Conservation (phyloP, 2,329 filamentous ascomycete species). For the Trichoderma asperellum region DNA sequence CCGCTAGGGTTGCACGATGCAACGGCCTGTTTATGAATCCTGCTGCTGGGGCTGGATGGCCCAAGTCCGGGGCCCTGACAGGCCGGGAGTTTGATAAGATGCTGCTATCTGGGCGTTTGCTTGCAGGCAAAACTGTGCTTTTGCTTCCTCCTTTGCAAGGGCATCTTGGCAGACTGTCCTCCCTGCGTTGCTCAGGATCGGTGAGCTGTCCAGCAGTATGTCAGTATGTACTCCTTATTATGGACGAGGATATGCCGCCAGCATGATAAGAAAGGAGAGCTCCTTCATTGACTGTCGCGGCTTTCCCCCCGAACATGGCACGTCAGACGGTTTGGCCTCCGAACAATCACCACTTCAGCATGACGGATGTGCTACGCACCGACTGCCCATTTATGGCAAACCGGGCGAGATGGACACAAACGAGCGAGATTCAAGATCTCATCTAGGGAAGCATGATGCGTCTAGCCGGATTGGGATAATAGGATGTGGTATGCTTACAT, state of each 20-base stretch:
- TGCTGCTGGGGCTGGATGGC: neutral
- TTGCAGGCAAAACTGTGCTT: neutral
- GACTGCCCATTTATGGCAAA: neutral
- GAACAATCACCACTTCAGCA: neutral
- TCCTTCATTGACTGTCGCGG: neutral
- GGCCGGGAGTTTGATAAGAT: neutral
- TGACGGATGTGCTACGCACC: neutral
- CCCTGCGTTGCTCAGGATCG: neutral
- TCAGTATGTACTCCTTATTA: neutral
- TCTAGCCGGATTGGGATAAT: neutral
- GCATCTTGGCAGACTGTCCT: neutral
- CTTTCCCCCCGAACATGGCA: neutral
- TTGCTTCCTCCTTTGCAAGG: neutral
- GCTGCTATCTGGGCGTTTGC: neutral
- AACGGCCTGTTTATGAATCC: neutral
- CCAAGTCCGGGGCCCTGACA: neutral
- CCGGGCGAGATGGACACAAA: neutral
- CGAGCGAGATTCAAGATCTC: neutral
- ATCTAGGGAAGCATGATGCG: slow-evolving; percentile 1
- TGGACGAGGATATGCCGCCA: neutral
- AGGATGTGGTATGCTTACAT: neutral
- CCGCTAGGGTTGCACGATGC: neutral
- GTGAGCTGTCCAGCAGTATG: neutral
- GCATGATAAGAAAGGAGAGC: neutral
- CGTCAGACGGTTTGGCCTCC: slow-evolving; percentile 4